These are phyloP conservation scores for Epichloe amarillans DNA, from an alignment of 2,329 filamentous ascomycete genomes.

Conservation along the genomic window DNA sequence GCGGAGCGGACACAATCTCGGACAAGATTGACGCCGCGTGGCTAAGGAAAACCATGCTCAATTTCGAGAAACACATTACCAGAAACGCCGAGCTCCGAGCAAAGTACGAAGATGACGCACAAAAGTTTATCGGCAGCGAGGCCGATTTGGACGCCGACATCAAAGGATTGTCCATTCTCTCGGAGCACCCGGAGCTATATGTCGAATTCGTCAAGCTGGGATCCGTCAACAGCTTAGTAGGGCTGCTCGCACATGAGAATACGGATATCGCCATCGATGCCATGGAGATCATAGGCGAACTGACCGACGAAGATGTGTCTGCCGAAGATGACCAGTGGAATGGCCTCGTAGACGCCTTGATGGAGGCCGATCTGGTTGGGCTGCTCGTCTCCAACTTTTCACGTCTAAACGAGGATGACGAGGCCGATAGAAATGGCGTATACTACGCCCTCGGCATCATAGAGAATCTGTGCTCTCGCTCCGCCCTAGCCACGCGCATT, in stretches of 20 bases:
- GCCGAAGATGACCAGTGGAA: constrained; percentile 74
- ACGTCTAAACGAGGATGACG: constrained; percentile 61
- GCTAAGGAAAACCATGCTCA: constrained; percentile 68
- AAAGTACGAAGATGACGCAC: constrained; percentile 66
- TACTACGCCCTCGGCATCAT: constrained; percentile 75
- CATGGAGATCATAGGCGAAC: constrained; percentile 76
- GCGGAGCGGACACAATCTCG: constrained; percentile 26
- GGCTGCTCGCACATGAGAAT: constrained; percentile 84
- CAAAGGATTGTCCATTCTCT: constrained; percentile 72
- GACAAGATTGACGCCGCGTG: constrained; percentile 76
- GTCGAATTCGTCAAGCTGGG: constrained; percentile 65
- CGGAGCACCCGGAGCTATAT: constrained; percentile 77
- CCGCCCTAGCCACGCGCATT: constrained; percentile 55
- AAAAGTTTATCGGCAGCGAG: constrained; percentile 74
- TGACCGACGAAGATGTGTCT: constrained; percentile 85
- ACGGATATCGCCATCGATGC: constrained; percentile 90
- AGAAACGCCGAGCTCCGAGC: constrained; percentile 84
- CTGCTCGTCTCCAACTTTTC: constrained; percentile 66
- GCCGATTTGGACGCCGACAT: constrained; percentile 83
- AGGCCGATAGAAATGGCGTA: constrained; percentile 66
- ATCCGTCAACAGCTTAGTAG: constrained; percentile 60
- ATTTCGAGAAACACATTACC: constrained; percentile 80
- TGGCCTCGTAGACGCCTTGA: constrained; percentile 51
- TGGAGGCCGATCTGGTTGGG: constrained; percentile 58
- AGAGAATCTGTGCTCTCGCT: constrained; percentile 71